Conservation (phyloP, 257 asterid species). For the Linaria vulgaris region DNA sequence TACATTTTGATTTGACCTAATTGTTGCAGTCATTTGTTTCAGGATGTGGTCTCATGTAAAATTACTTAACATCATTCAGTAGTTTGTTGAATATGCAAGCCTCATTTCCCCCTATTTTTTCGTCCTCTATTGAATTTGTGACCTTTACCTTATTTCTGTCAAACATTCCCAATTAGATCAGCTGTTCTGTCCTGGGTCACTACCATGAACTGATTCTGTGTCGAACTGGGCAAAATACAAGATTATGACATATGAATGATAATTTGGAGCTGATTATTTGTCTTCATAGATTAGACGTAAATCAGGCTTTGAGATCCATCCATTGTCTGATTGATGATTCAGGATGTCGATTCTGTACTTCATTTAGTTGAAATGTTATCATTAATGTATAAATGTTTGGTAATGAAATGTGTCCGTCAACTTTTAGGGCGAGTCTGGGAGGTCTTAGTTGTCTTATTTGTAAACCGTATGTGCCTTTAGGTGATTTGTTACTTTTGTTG, state of each 20-base stretch:
- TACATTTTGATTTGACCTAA: conserved; percentile 54
- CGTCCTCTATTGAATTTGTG: conserved; percentile 33
- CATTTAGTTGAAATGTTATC: conserved; percentile 2
- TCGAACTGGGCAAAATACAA: conserved; percentile 12
- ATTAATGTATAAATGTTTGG: too few relatives aligned
- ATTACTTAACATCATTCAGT: conserved; percentile 66
- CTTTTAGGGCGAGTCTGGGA: conserved; percentile 5
- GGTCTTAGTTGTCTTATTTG: background rate
- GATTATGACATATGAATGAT: background rate
- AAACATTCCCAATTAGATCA: background rate
- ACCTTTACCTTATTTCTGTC: conserved; percentile 21
- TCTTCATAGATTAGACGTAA: conserved; percentile 1
- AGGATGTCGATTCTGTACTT: background rate
- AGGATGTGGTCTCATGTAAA: conserved; percentile 48
- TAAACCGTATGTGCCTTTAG: conserved; percentile 5
- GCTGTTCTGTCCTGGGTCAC: conserved; percentile 7
- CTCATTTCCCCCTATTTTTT: conserved; percentile 57
- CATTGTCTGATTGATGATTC: conserved; percentile 1
- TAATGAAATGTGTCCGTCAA: conserved; percentile 7
- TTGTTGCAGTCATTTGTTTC: conserved; percentile 44
- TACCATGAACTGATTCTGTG: conserved; percentile 15
- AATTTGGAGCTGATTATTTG: conserved; percentile 8
- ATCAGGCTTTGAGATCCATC: conserved; percentile 1
- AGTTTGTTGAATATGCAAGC: conserved; percentile 58
- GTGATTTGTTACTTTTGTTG: conserved; percentile 26